phyloP scores from a whole-genome alignment of 257 asterid species.

The Solanum bulbocastanum region DNA sequence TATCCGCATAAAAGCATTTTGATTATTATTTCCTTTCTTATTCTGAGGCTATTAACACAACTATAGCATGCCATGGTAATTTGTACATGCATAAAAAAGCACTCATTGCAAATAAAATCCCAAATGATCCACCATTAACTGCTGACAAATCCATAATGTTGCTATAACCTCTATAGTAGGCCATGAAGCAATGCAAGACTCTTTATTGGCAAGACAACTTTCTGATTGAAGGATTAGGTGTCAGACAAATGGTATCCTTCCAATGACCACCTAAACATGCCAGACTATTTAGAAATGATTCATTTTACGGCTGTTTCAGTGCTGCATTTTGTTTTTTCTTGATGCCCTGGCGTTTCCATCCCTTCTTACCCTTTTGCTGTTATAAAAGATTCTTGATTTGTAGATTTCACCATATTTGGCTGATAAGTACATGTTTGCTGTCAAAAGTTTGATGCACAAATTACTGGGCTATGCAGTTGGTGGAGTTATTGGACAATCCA shows the following conservation, averaged over 20 bases:
- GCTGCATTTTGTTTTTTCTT: background rate
- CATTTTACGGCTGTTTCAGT: background rate
- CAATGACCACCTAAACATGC: background rate
- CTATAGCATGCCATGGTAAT: background rate
- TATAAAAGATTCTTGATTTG: background rate
- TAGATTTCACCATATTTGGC: background rate
- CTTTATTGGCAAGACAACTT: background rate
- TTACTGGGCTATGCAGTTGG: conserved; percentile 54
- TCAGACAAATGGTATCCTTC: background rate
- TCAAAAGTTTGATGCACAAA: background rate
- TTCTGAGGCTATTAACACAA: background rate
- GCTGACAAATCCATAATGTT: background rate
- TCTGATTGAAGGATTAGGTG: background rate
- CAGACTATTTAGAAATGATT: background rate
- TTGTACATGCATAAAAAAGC: background rate
- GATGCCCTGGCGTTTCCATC: background rate
- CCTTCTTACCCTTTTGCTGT: background rate
- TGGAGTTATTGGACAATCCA: conserved; percentile 79
- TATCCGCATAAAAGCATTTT: background rate
- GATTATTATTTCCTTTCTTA: background rate
- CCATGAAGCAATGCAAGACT: background rate
- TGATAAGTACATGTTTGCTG: background rate
- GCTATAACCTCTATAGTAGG: background rate
- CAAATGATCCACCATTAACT: background rate
- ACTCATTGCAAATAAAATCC: background rate